Conservation (phyloP, 106 monocot species). For the Posidonia australis region DNA sequence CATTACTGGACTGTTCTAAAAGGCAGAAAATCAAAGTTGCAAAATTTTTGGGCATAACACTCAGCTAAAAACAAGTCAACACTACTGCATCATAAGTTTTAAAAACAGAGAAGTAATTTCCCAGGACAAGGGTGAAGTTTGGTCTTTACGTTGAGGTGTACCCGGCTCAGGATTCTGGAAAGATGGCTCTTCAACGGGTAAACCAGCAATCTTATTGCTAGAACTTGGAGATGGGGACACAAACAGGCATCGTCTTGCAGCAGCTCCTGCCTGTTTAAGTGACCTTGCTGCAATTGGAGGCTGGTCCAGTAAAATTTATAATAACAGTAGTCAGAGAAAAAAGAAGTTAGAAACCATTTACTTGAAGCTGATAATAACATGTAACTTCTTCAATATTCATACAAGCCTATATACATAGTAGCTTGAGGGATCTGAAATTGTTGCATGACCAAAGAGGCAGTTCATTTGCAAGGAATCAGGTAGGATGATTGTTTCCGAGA, state of each 20-base stretch:
- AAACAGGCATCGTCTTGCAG: constrained; percentile 1
- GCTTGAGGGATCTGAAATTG: too few species aligned
- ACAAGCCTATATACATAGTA: too few species aligned
- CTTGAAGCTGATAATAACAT: too few species aligned
- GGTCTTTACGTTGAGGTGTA: neutral
- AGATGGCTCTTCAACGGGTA: neutral
- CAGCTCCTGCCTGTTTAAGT: constrained; percentile 2
- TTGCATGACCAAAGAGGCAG: too few species aligned
- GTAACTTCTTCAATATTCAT: too few species aligned
- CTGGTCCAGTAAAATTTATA: neutral
- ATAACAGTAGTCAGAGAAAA: too few species aligned
- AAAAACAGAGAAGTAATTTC: neutral
- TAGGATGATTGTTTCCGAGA: too few species aligned
- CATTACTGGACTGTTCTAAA: neutral
- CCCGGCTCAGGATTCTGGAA: neutral
- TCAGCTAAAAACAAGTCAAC: neutral
- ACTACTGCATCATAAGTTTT: neutral
- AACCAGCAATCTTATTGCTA: neutral
- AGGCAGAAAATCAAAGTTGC: neutral
- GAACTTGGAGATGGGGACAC: neutral
- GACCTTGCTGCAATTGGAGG: constrained; percentile 1
- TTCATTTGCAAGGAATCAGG: too few species aligned
- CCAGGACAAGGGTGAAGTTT: neutral
- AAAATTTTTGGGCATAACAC: neutral
- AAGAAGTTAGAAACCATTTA: too few species aligned